phyloP scores from a whole-genome alignment of 441 rosid species.

The Theobroma grandiflorum region DNA sequence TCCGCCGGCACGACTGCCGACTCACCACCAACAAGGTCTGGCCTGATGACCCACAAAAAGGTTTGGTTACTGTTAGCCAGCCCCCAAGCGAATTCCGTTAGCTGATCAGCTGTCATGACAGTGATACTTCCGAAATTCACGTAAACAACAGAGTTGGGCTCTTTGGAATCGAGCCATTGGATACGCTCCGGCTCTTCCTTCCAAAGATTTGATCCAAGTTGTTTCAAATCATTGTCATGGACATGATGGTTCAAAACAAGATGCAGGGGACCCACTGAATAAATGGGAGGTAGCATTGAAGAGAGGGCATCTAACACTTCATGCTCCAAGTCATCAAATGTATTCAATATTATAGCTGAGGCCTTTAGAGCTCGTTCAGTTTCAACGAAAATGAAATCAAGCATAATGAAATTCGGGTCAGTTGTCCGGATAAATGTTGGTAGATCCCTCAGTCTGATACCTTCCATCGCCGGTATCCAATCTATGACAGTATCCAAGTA shows the following conservation, averaged over 20 bases:
- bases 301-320: slow-evolving; percentile 36
- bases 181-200: slow-evolving; percentile 42
- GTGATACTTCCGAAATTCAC: slow-evolving; percentile 57
- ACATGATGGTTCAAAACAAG: slow-evolving; percentile 33
- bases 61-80: slow-evolving; percentile 36
- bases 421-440: slow-evolving; percentile 50
- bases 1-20: slow-evolving; percentile 37
- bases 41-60: slow-evolving; percentile 54
- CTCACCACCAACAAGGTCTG: slow-evolving; percentile 43
- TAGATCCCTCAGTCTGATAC: slow-evolving; percentile 44
- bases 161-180: slow-evolving; percentile 44
- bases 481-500: slow-evolving; percentile 43
- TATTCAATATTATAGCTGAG: slow-evolving; percentile 49
- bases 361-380: slow-evolving; percentile 43
- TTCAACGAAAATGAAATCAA: slow-evolving; percentile 23
- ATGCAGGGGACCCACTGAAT: slow-evolving; percentile 50
- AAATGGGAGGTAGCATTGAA: slow-evolving; percentile 42
- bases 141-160: slow-evolving; percentile 39
- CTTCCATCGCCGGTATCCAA: slow-evolving; percentile 50
- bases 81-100: slow-evolving; percentile 53
- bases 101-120: slow-evolving; percentile 34
- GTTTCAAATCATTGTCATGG: slow-evolving; percentile 17
- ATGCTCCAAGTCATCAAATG: slow-evolving; percentile 51
- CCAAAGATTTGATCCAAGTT: slow-evolving; percentile 43
- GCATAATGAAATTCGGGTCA: slow-evolving; percentile 33